phyloP scores from a whole-genome alignment of 371 early-diverging fungal species.

The Circinella minor region DNA sequence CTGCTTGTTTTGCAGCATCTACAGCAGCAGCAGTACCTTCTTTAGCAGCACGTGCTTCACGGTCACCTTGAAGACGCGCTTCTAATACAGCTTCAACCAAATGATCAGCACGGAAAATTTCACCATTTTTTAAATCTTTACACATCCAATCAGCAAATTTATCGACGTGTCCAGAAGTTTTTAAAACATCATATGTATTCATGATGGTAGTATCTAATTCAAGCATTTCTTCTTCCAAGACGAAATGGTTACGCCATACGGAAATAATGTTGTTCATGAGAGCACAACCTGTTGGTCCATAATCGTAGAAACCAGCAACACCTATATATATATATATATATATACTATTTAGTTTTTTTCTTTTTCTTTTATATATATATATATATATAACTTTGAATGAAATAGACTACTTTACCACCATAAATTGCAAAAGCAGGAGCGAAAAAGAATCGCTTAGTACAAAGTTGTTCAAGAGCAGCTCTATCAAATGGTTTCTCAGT shows the following conservation, averaged over 20 bases:
- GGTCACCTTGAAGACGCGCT: conserved; percentile 85
- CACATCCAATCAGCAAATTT: conserved; percentile 99
- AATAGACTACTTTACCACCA: conserved; percentile 69
- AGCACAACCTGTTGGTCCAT: conserved; percentile 97
- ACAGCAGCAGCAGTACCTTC: conserved; percentile 46
- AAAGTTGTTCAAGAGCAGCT: conserved; percentile 71
- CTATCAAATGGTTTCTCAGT: conserved; percentile 58
- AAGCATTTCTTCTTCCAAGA: conserved; percentile 98
- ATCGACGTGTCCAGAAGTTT: conserved; percentile 99
- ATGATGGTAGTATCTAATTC: conserved; percentile 99
- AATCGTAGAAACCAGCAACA: conserved; percentile 98
- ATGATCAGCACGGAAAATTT: conserved; percentile 99
- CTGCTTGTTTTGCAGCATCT: conserved; percentile 36
- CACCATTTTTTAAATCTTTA: conserved; percentile 92
- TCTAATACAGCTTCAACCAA: conserved; percentile 94
- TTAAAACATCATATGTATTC: conserved; percentile 97
- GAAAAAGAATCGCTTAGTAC: conserved; percentile 93
- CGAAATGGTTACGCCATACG: conserved; percentile 97
- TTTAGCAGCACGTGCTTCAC: conserved; percentile 68
- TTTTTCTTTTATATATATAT: background rate
- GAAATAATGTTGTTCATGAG: conserved; percentile 95
- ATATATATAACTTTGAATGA: too few species aligned
- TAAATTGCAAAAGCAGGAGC: conserved; percentile 96
- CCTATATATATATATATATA: conserved; percentile 47
- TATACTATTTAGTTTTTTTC: background rate